A percentile compares a stretch with the other conserved stretches of the same genome.
Conservation (phyloP, 306 rosid species). For the Lablab purpureus region DNA sequence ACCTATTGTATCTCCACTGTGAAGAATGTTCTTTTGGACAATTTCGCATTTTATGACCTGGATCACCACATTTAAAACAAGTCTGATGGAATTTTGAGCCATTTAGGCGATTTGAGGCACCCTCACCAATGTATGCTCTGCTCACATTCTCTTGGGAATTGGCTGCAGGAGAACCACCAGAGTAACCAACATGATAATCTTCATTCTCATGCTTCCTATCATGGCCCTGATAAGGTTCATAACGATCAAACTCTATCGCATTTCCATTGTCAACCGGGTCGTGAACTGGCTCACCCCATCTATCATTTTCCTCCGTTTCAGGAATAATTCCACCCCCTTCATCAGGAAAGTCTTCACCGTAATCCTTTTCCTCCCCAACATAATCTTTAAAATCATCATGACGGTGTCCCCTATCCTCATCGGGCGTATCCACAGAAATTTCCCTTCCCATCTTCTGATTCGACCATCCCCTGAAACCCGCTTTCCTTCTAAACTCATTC, state of each 20-base stretch:
- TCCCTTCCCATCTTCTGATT: slow-evolving; percentile 47
- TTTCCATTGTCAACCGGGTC: slow-evolving; percentile 48
- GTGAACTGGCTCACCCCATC: slow-evolving; percentile 58
- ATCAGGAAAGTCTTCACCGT: slow-evolving; percentile 43
- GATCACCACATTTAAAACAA: slow-evolving; percentile 65
- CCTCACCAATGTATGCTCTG: slow-evolving; percentile 40
- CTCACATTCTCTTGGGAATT: slow-evolving; percentile 46
- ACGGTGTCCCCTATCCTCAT: slow-evolving; percentile 45
- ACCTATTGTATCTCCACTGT: slow-evolving; percentile 42
- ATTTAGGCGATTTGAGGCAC: slow-evolving; percentile 39
- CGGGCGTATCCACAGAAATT: slow-evolving; percentile 44
- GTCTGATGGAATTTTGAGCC: slow-evolving; percentile 38
- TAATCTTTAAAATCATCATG: slow-evolving; percentile 41
- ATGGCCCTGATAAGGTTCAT: slow-evolving; percentile 62
- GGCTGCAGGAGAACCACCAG: slow-evolving; percentile 49
- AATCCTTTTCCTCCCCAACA: slow-evolving; percentile 48
- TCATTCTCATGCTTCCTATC: slow-evolving; percentile 54
- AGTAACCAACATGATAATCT: slow-evolving; percentile 43
- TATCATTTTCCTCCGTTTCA: slow-evolving; percentile 53
- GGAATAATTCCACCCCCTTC: slow-evolving; percentile 50
- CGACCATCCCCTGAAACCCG: slow-evolving; percentile 47
- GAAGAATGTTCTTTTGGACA: slow-evolving; percentile 55
- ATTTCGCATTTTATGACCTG: slow-evolving; percentile 63
- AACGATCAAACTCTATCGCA: slow-evolving; percentile 54
- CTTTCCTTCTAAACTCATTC: slow-evolving; percentile 46